These are phyloP conservation scores for Neobulgaria alba DNA, from an alignment of 2,329 filamentous ascomycete species.

Conservation along the genomic window DNA sequence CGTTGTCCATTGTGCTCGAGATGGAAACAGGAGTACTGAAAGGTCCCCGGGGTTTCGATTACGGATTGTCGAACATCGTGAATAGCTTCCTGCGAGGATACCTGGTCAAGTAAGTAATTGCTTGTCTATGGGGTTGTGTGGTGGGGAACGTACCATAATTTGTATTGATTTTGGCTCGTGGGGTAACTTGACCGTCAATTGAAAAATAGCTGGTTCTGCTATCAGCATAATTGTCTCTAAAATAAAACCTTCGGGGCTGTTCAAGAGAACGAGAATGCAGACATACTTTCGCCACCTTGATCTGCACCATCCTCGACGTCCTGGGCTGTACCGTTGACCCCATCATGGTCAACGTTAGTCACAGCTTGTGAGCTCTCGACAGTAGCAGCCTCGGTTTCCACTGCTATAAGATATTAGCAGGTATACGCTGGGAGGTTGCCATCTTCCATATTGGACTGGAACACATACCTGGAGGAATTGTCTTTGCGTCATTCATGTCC, in stretches of 20 bases:
- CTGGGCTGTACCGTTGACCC: slow-evolving; percentile 16
- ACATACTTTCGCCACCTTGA: slow-evolving; percentile 25
- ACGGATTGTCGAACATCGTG: slow-evolving; percentile 96
- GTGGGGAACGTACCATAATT: slow-evolving; percentile 63
- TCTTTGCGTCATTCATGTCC: slow-evolving; percentile 25
- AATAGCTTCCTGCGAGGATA: slow-evolving; percentile 88
- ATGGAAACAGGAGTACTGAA: slow-evolving; percentile 98
- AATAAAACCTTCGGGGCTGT: too few species aligned
- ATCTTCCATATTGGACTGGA: background rate
- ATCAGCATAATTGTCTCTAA: slow-evolving; percentile 45
- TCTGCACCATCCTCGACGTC: slow-evolving; percentile 23
- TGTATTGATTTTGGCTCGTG: slow-evolving; percentile 71
- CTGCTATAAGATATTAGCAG: slow-evolving; percentile 5
- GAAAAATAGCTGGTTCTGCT: slow-evolving; percentile 71
- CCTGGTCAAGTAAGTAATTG: slow-evolving; percentile 41
- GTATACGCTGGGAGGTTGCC: background rate
- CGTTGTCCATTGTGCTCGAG: slow-evolving; percentile 81
- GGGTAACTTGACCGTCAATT: slow-evolving; percentile 52
- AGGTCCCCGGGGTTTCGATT: slow-evolving; percentile 84
- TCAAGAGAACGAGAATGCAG: background rate
- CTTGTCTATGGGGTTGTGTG: too few species aligned
- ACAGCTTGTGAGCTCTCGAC: slow-evolving; percentile 14
- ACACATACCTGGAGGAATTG: slow-evolving; percentile 22
- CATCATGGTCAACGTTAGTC: slow-evolving; percentile 15
- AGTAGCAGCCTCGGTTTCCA: slow-evolving; percentile 15